Conservation (phyloP, 2,329 filamentous ascomycete genomes). For the Penicillium sp. region DNA sequence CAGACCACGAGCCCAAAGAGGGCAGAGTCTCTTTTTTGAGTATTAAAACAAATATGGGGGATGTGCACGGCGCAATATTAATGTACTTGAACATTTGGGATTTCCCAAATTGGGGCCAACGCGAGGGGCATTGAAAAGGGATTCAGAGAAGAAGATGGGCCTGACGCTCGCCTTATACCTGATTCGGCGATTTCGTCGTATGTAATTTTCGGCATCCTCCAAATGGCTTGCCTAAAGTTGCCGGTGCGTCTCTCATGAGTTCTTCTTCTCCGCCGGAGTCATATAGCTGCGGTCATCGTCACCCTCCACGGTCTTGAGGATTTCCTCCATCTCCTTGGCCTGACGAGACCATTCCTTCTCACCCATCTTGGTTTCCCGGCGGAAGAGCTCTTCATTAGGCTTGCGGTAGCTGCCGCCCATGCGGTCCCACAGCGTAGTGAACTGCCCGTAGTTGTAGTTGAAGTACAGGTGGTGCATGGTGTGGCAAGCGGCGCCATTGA, state of each 20-base stretch:
- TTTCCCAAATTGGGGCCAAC: neutral
- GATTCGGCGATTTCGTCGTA: neutral
- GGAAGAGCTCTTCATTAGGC: slow-evolving; percentile 82
- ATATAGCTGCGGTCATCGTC: slow-evolving; percentile 48
- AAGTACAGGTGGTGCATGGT: slow-evolving; percentile 85
- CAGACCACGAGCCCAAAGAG: neutral
- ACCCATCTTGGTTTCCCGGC: slow-evolving; percentile 81
- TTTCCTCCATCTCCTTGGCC: slow-evolving; percentile 69
- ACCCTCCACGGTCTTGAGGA: slow-evolving; percentile 71
- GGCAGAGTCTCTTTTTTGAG: neutral
- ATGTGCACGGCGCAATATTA: slow-evolving; percentile 14
- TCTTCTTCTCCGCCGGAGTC: slow-evolving; percentile 38
- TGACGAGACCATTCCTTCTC: slow-evolving; percentile 77
- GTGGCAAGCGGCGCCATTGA: slow-evolving; percentile 97
- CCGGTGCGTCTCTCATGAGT: slow-evolving; percentile 25
- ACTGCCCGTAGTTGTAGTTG: slow-evolving; percentile 94
- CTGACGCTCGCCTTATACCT: neutral
- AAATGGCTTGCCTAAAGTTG: neutral
- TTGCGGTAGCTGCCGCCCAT: slow-evolving; percentile 82
- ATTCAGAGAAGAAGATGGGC: neutral
- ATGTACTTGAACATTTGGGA: slow-evolving; percentile 11
- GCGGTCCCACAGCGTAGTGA: slow-evolving; percentile 88
- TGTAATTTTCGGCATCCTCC: neutral
- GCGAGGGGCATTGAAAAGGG: neutral
- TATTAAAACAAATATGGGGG: slow-evolving; percentile 18